These are phyloP conservation scores for Hypoxylon sp. DNA, from an alignment of 2,329 filamentous ascomycete genomes.

Conservation along the genomic window DNA sequence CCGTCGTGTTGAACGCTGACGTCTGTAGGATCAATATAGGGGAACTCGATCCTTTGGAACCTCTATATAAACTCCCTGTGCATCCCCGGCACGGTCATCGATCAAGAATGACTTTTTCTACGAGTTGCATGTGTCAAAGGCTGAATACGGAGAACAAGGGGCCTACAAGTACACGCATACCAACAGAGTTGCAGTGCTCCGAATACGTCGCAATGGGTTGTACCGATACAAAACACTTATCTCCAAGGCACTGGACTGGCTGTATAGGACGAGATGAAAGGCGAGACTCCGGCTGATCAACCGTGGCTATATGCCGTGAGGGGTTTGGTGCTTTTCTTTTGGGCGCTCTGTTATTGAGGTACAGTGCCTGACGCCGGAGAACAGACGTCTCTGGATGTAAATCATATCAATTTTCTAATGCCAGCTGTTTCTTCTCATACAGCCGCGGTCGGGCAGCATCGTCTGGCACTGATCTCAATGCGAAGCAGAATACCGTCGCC, in stretches of 20 bases:
- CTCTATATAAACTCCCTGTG: background rate
- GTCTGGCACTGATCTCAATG: background rate
- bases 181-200: conserved; percentile 4
- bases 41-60: background rate
- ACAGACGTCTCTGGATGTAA: background rate
- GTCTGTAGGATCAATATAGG: background rate
- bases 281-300: conserved; percentile 17
- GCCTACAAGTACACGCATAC: conserved; percentile 4
- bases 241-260: background rate
- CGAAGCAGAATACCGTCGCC: background rate
- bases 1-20: conserved; percentile 7
- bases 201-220: conserved; percentile 13
- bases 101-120: background rate
- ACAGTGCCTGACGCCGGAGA: background rate
- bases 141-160: background rate
- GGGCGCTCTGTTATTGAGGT: conserved; percentile 18
- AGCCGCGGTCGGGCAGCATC: background rate
- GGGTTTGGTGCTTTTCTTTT: conserved; percentile 19
- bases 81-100: background rate
- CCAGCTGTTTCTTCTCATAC: conserved; percentile 3
- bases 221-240: conserved; percentile 20
- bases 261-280: conserved; percentile 2
- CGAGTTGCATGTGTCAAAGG: background rate
- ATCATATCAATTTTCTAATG: conserved; percentile 11
- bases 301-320: conserved; percentile 15